phyloP scores from a whole-genome alignment of 2,329 filamentous ascomycete species.

The Ceratocystis eucalypticola region DNA sequence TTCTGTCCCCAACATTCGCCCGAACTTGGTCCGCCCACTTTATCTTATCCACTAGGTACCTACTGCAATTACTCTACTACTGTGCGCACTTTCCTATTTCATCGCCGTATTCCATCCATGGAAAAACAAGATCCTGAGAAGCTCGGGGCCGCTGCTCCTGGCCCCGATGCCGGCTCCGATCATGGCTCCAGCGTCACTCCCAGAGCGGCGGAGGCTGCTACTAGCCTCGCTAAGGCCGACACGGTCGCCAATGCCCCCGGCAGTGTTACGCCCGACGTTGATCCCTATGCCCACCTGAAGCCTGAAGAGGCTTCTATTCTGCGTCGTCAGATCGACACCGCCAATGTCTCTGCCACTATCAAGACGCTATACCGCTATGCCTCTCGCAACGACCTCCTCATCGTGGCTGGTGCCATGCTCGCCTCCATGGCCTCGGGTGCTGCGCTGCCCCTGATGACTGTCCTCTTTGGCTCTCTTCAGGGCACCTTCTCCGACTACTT shows the following conservation, averaged over 20 bases:
- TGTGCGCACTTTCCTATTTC: background rate
- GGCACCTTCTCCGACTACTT: slow-evolving; percentile 56
- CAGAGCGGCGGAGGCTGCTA: background rate
- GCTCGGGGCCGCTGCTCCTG: background rate
- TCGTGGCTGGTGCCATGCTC: slow-evolving; percentile 48
- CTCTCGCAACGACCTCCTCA: slow-evolving; percentile 47
- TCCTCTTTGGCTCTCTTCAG: slow-evolving; percentile 66
- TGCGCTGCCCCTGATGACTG: slow-evolving; percentile 65
- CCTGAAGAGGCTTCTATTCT: slow-evolving; percentile 53
- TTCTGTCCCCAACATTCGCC: background rate
- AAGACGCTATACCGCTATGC: slow-evolving; percentile 57
- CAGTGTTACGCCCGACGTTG: slow-evolving; percentile 24
- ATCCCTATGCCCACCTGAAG: slow-evolving; percentile 49
- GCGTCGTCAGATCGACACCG: slow-evolving; percentile 52
- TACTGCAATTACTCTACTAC: background rate
- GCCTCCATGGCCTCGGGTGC: slow-evolving; percentile 60
- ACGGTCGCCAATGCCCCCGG: background rate
- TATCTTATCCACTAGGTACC: background rate
- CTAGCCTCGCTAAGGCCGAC: background rate
- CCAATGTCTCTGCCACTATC: slow-evolving; percentile 50
- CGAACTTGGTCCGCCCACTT: background rate
- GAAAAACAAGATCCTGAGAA: slow-evolving; percentile 1
- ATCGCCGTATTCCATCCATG: background rate
- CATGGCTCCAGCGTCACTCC: background rate
- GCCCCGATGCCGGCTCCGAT: background rate